These are phyloP conservation scores for Gossypium schwendimanii DNA, from an alignment of 441 rosid genomes.

Conservation along the genomic window DNA sequence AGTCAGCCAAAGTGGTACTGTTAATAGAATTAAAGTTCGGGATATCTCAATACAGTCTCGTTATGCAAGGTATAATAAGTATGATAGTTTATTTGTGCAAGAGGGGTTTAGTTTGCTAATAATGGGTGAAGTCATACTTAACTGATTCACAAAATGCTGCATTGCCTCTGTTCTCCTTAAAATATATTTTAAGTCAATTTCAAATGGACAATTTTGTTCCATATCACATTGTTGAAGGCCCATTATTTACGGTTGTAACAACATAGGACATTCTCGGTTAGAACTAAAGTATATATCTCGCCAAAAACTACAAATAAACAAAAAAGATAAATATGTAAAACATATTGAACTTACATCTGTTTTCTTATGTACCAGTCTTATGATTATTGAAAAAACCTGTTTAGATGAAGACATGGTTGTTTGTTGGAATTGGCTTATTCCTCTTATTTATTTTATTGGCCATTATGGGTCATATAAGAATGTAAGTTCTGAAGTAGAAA, in stretches of 20 bases:
- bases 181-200: neutral
- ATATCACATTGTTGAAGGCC: neutral
- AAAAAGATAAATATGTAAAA: neutral
- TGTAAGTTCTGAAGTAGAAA: neutral
- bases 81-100: neutral
- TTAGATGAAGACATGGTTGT: neutral
- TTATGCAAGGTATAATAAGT: conserved; percentile 52
- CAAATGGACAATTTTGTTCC: neutral
- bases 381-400: neutral
- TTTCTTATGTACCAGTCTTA: neutral
- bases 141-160: neutral
- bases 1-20: conserved; percentile 90
- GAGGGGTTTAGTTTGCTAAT: neutral
- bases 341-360: neutral
- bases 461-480: neutral
- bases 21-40: conserved; percentile 84
- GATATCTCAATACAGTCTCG: conserved; percentile 91
- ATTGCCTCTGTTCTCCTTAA: neutral
- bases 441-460: neutral
- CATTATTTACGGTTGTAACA: neutral
- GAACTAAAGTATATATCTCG: neutral
- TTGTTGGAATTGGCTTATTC: neutral
- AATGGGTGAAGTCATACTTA: neutral
- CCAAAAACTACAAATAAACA: neutral
- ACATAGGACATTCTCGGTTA: neutral